These are phyloP conservation scores for Cotoneaster glaucophyllus DNA, from an alignment of 306 rosid species.

Conservation along the genomic window DNA sequence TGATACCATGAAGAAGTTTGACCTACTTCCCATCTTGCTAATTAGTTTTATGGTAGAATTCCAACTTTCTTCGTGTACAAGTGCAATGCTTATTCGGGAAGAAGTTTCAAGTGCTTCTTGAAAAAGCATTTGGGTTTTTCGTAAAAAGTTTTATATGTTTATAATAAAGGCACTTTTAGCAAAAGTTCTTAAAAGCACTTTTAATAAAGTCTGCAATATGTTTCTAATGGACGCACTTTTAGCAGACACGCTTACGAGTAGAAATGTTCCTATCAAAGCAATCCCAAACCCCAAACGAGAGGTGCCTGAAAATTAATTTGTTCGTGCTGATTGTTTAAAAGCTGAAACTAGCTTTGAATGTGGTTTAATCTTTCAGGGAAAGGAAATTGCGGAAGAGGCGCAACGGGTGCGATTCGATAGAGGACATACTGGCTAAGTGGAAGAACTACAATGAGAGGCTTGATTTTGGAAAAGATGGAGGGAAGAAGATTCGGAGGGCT, in stretches of 20 bases:
- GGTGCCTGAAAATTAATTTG: background rate
- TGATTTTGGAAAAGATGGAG: slow-evolving; percentile 32
- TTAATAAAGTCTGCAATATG: too few species aligned
- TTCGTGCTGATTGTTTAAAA: background rate
- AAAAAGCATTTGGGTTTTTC: background rate
- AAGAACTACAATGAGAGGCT: slow-evolving; percentile 36
- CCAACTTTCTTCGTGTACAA: too few species aligned
- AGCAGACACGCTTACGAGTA: too few species aligned
- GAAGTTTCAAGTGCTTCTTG: too few species aligned
- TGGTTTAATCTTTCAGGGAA: slow-evolving; percentile 28
- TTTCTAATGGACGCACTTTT: too few species aligned
- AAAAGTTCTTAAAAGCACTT: background rate
- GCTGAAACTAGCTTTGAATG: background rate
- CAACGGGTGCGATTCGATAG: slow-evolving; percentile 39
- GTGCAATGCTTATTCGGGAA: too few species aligned
- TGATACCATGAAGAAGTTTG: too few species aligned
- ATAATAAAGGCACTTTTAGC: background rate
- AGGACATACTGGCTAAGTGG: slow-evolving; percentile 59
- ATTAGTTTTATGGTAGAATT: too few species aligned
- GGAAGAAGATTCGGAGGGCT: slow-evolving; percentile 12
- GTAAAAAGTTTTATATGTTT: background rate
- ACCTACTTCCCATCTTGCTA: accelerated
- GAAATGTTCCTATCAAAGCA: background rate
- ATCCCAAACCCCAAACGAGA: background rate
- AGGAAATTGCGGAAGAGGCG: slow-evolving; percentile 44